Evolutionary conservation across 2,329 filamentous ascomycete species (phyloP).

Genomic region (Paraconiothyrium sp.): DNA sequence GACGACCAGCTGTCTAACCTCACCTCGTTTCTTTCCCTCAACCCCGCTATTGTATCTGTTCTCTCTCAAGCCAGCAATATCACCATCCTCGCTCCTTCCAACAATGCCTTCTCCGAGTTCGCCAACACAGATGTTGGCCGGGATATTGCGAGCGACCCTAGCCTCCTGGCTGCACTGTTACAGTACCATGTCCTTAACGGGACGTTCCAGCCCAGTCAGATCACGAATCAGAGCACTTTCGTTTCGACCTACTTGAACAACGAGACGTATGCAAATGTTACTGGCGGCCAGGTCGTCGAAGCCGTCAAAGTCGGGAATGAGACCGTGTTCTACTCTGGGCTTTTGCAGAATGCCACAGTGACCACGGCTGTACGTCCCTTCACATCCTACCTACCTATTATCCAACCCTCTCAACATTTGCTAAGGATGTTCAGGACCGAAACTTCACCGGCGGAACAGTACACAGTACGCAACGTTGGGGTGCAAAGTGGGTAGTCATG

Average conservation of each 20-base stretch:
- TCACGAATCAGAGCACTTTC: slow-evolving; percentile 56
- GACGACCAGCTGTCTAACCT: slow-evolving; percentile 45
- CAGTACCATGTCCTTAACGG: slow-evolving; percentile 69
- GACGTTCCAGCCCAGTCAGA: slow-evolving; percentile 51
- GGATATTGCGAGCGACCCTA: slow-evolving; percentile 39
- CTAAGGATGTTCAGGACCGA: slow-evolving; percentile 42
- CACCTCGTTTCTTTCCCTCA: slow-evolving; percentile 46
- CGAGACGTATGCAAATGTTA: slow-evolving; percentile 65
- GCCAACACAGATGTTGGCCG: slow-evolving; percentile 47
- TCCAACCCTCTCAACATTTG: background rate
- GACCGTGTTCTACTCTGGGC: slow-evolving; percentile 63
- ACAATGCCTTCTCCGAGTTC: slow-evolving; percentile 58
- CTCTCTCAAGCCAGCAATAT: slow-evolving; percentile 59
- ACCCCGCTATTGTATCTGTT: slow-evolving; percentile 48
- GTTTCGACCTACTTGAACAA: slow-evolving; percentile 62
- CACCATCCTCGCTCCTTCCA: slow-evolving; percentile 67
- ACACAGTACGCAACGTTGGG: slow-evolving; percentile 36
- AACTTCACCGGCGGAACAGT: slow-evolving; percentile 58
- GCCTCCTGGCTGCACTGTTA: slow-evolving; percentile 58
- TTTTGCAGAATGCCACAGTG: slow-evolving; percentile 61
- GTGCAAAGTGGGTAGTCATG: too few species aligned
- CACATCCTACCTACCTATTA: background rate
- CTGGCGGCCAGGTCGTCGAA: slow-evolving; percentile 67
- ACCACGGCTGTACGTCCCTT: slow-evolving; percentile 56
- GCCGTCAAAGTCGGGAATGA: slow-evolving; percentile 52